phyloP scores from a whole-genome alignment of 129 eudicot genomes.

The Solidago caesia region DNA sequence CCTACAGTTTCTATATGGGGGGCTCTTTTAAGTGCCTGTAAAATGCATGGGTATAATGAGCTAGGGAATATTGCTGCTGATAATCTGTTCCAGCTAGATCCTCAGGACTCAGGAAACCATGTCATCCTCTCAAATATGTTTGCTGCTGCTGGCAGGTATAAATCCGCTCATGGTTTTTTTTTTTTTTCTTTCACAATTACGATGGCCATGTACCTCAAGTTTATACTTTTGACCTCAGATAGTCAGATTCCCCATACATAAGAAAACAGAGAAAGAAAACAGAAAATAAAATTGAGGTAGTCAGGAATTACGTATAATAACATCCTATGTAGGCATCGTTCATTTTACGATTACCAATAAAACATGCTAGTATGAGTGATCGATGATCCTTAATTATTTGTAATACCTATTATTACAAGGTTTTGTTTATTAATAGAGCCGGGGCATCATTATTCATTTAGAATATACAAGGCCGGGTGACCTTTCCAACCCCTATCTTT shows the following conservation, averaged over 20 bases:
- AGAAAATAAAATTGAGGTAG: background rate
- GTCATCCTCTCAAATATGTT: conserved; percentile 72
- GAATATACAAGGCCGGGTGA: background rate
- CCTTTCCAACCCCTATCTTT: too few species aligned
- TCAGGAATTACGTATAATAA: background rate
- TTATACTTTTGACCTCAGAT: background rate
- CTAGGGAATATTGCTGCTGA: conserved; percentile 82
- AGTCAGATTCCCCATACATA: background rate
- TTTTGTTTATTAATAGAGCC: too few species aligned
- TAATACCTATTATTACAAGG: background rate
- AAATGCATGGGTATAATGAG: conserved; percentile 58
- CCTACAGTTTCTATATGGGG: conserved; percentile 86
- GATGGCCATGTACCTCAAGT: background rate
- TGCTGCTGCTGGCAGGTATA: conserved; percentile 80
- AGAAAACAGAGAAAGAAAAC: background rate
- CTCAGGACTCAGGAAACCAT: conserved; percentile 78
- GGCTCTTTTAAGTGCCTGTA: conserved; percentile 75
- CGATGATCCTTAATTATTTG: background rate
- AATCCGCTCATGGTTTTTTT: background rate
- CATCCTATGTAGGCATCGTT: background rate
- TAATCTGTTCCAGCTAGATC: conserved; percentile 71
- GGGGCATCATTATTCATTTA: too few species aligned
- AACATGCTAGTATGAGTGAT: background rate
- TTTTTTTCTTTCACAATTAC: background rate
- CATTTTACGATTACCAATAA: background rate